Conservation (phyloP, 495 filamentous ascomycete genomes). For the Eremomyces bilateralis region DNA sequence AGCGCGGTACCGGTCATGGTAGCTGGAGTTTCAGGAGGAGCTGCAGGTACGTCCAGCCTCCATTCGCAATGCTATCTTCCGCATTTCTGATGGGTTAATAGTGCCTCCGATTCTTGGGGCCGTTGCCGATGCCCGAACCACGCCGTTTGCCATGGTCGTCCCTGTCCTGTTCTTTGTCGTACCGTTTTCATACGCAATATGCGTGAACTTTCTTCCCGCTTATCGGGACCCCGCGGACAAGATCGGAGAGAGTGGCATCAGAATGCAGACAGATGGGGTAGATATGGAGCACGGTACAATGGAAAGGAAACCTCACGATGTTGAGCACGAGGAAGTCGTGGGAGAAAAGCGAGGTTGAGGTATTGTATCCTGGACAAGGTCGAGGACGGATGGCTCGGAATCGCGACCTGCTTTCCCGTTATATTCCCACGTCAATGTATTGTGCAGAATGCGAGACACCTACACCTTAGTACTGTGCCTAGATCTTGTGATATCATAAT, state of each 20-base stretch:
- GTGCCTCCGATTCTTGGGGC: constrained; percentile 44
- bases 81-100: too few species aligned
- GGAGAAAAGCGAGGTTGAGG: neutral
- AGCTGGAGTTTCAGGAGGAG: constrained; percentile 41
- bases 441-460: too few species aligned
- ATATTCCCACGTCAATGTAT: too few species aligned
- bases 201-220: constrained; percentile 39
- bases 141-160: constrained; percentile 21
- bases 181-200: constrained; percentile 34
- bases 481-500: too few species aligned
- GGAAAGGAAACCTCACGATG: neutral
- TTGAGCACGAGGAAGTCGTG: neutral
- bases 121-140: constrained; percentile 27
- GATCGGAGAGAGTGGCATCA: too few species aligned
- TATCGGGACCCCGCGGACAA: constrained; percentile 39
- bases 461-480: too few species aligned
- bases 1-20: constrained; percentile 44
- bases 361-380: neutral
- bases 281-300: too few species aligned
- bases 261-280: too few species aligned
- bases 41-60: too few species aligned
- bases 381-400: too few species aligned
- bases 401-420: too few species aligned
- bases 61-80: too few species aligned
- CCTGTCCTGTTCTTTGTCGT: constrained; percentile 26